Evolutionary conservation across 2,329 filamentous ascomycete genomes (phyloP), one percentile per base, ranked within the genome.

Genomic region (Atkinsonella hypoxylon): DNA sequence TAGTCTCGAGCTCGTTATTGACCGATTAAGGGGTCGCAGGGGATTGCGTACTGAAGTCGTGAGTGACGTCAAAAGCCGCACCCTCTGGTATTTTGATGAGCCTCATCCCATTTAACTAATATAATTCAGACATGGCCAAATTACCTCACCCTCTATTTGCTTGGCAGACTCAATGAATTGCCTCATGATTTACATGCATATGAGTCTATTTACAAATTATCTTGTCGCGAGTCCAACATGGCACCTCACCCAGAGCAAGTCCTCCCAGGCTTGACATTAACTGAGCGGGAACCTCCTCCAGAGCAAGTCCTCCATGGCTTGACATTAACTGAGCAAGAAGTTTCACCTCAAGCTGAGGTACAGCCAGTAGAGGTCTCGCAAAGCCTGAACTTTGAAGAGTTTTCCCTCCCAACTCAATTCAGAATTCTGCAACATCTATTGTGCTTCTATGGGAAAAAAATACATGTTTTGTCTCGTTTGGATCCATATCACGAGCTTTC

Each of bases 401-500:
- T 46, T 10, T 34, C 51, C 13, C 46, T 11, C 15, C 11, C 41
- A 3, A 15, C 70, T 1, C 64, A 70, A 47, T 55, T 59, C 3
- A 53, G 53, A 2, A 71, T 76, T 10, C 63, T 76, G 12, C 55
- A 53, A 6, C n/a, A 60, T 0, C n/a, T 61, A 2, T 59, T 75
- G 0, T 59, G 67, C n/a, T 70, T 67, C 44, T 34, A 59, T 0
- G 59, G 56, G 0, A 30, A 62, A 1, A 45, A 67, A 0, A 54
- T 77, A 3, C 73, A 77, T 49, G 69, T 64, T 20, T 58, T 76
- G 1, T 74, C 72, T 1, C 63, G 74, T 0, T 60, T 77, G 0
- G 74, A 77, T 32, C 64, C 61, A 0, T 58, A 54, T 6, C 51
- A 58, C 1, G 50, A 57, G 0, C 65, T 63, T 5, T n/a, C 13